Evolutionary conservation across 1,284 basidiomycete genomes (phyloP).

Genomic region (Ceratobasidium sp.): DNA sequence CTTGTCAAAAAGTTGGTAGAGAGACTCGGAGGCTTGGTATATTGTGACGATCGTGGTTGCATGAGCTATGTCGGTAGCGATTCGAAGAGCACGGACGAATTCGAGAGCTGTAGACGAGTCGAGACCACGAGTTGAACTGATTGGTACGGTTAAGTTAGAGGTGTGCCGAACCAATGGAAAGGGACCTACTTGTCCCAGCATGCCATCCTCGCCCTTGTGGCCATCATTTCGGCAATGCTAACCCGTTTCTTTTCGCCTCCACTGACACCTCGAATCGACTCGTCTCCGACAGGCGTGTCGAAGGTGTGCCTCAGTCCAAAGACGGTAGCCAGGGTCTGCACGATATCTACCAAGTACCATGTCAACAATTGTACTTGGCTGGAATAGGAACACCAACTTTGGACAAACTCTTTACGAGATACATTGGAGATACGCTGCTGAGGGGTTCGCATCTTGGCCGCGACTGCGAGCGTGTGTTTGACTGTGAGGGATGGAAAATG

Average conservation of each 20-base stretch:
- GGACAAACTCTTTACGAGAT: constrained; percentile 40
- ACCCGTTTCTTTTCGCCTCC: constrained; percentile 75
- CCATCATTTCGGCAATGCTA: constrained; percentile 72
- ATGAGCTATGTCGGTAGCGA: constrained; percentile 48
- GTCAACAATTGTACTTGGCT: no score
- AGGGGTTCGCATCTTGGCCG: constrained; percentile 68
- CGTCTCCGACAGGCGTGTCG: constrained; percentile 81
- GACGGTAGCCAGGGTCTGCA: constrained; percentile 66
- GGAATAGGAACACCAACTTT: constrained; percentile 44
- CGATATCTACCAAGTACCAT: constrained; percentile 55
- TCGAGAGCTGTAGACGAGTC: constrained; percentile 43
- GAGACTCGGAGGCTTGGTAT: constrained; percentile 54
- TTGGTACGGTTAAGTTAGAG: no score
- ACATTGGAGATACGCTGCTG: constrained; percentile 51
- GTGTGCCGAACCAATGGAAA: no score
- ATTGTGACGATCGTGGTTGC: constrained; percentile 52
- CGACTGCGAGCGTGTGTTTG: constrained; percentile 68
- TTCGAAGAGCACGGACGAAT: constrained; percentile 55
- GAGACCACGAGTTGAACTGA: constrained; percentile 50
- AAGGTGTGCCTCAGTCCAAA: constrained; percentile 77
- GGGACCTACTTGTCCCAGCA: constrained; percentile 65
- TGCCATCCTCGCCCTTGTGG: constrained; percentile 60
- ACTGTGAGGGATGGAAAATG: constrained; percentile 81
- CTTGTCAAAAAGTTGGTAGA: constrained; percentile 48
- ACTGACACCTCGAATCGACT: no score